Evolutionary conservation across 1,284 basidiomycete genomes (phyloP), one percentile per base, ranked within the genome.

Genomic region (Ceratobasidium theobromae): DNA sequence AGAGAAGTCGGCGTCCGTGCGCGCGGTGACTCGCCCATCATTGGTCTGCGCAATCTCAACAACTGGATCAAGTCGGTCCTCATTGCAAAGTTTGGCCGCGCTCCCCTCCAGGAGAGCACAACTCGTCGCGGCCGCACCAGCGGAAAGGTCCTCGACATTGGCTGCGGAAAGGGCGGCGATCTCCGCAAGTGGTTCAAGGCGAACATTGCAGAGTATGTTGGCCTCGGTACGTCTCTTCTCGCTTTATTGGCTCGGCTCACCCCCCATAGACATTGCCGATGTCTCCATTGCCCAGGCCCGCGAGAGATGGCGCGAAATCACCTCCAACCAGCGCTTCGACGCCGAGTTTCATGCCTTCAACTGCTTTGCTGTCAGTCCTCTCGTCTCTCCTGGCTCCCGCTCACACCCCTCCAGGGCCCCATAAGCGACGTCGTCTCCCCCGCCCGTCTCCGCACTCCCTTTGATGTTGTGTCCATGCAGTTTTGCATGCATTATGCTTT

Each of bases 401-500:
- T 43, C 66, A 48, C 28, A 12, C 30, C 21, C 21, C 18, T 57
- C n/a, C 70, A 82, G 77, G 81, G 88, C 69, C 79, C 88, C 1
- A 80, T 99, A 45, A 80, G 82, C 8, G 83, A 85, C 51, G 86
- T 82, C 16, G 82, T 98, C n/a, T 80, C 89, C 0, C 80, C 82
- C 0, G 78, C 83, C 14, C 78, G 83, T 81, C 68, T 82, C 74
- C 3, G 72, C 25, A 77, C 80, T 32, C 86, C 85, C 11, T 98
- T 98, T 74, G 95, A 98, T 75, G 93, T 93, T 54, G 93, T 99
- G 21, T 91, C 93, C 1, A 90, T 98, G 89, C 97, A 99, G 75
- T 99, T 99, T 76, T 99, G 96, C 78, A 97, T 99, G 93, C 97
- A 99, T 76, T 99, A 99, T 74, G 97, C 96, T 6, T 99, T 98